Evolutionary conservation across 371 early-diverging fungal species (phyloP).

Genomic region (Mucor velutinosus): DNA sequence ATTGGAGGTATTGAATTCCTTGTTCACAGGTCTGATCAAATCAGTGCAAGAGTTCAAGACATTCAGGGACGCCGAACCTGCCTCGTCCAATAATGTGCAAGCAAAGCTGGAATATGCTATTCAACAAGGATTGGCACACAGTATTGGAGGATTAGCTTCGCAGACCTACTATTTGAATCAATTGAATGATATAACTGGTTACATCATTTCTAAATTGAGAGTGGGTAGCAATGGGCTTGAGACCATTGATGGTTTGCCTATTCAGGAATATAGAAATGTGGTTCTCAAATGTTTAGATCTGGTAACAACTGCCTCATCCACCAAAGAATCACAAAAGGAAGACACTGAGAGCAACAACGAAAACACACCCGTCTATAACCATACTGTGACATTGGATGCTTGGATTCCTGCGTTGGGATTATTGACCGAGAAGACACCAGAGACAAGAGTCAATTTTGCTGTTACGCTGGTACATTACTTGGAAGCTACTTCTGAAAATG

Average conservation of each 20-base stretch:
- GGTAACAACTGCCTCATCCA: constrained; percentile 4
- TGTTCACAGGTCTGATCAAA: constrained; percentile 62
- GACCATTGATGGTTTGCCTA: constrained; percentile 48
- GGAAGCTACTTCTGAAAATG: constrained; percentile 37
- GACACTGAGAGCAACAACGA: constrained; percentile 13
- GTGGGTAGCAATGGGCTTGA: constrained; percentile 35
- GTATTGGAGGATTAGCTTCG: constrained; percentile 74
- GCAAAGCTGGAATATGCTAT: constrained; percentile 43
- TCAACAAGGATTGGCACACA: constrained; percentile 54
- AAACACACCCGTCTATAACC: constrained; percentile 13
- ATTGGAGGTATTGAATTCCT: constrained; percentile 78
- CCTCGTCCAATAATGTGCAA: constrained; percentile 1
- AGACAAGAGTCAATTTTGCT: constrained; percentile 43
- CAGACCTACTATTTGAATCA: constrained; percentile 86
- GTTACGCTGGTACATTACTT: constrained; percentile 34
- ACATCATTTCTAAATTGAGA: constrained; percentile 68
- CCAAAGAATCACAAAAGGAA: constrained; percentile 14
- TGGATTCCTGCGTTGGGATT: constrained; percentile 47
- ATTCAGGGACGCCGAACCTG: constrained; percentile 8
- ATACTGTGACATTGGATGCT: constrained; percentile 29
- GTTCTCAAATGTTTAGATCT: constrained; percentile 47
- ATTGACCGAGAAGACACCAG: constrained; percentile 28
- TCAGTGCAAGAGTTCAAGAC: constrained; percentile 33
- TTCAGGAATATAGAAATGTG: constrained; percentile 44
- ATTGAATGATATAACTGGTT: constrained; percentile 77